phyloP scores from a whole-genome alignment of 352 stramenopile species.

The Globisporangium polare region DNA sequence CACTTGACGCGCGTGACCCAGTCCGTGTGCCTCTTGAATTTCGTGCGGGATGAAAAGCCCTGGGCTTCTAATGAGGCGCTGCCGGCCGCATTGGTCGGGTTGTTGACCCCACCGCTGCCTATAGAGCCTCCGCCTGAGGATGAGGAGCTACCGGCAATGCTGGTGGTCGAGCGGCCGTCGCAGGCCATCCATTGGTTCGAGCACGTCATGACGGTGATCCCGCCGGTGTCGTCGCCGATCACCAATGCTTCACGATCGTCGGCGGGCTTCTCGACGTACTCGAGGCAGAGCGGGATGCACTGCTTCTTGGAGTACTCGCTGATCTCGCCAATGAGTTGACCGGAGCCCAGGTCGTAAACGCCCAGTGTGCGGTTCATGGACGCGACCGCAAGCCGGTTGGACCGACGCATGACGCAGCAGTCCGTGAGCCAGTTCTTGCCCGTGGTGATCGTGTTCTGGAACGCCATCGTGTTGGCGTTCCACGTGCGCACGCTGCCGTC shows the following conservation, averaged over 20 bases:
- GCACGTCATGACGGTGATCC: conserved; percentile 69
- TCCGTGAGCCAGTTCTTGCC: conserved; percentile 80
- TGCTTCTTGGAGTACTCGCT: conserved; percentile 75
- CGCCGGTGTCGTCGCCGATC: conserved; percentile 71
- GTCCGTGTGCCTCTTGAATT: conserved; percentile 81
- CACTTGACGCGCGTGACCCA: conserved; percentile 84
- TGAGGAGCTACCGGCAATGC: conserved; percentile 7
- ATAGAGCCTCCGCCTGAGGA: conserved; percentile 7
- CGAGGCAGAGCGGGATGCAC: conserved; percentile 73
- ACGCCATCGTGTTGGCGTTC: conserved; percentile 63
- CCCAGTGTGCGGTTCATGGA: conserved; percentile 75
- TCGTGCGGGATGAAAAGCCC: conserved; percentile 60
- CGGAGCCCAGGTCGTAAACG: conserved; percentile 73
- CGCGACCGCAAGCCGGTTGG: conserved; percentile 71
- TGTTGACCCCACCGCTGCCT: conserved; percentile 2
- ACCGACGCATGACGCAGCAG: conserved; percentile 74
- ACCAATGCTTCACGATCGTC: conserved; percentile 72
- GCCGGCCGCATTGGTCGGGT: conserved; percentile 32
- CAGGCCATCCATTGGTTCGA: conserved; percentile 67
- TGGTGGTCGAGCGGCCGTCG: conserved; percentile 49
- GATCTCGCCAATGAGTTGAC: conserved; percentile 68
- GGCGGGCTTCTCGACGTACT: conserved; percentile 74
- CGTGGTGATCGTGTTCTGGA: conserved; percentile 56
- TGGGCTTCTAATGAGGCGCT: conserved; percentile 55
- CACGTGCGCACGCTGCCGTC: conserved; percentile 72